Percentiles rank a stretch among this genome's conserved stretches.
Conservation (phyloP, 2,329 filamentous ascomycete genomes). For the Aspergillus spinulosporus region DNA sequence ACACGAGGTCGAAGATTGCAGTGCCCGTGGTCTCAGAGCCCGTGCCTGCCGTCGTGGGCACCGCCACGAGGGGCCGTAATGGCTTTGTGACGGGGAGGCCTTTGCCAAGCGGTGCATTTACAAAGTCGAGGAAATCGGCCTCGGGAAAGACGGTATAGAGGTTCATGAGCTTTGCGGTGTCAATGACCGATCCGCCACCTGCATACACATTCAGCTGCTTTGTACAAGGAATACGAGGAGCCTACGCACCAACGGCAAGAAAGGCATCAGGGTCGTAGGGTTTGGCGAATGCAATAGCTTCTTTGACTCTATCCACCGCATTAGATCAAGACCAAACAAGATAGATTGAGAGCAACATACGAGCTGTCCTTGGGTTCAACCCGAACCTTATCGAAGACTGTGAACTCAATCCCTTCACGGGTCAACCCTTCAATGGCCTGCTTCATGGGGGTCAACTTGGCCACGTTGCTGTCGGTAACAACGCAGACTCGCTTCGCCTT, state of each 20-base stretch:
- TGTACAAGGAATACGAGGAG: background rate
- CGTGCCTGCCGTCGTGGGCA: conserved; percentile 83
- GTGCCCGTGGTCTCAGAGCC: conserved; percentile 96
- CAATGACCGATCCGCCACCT: conserved; percentile 86
- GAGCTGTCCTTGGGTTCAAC: conserved; percentile 95
- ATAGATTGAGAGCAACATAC: conserved; percentile 45
- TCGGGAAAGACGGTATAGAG: conserved; percentile 88
- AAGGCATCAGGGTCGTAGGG: conserved; percentile 82
- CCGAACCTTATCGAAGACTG: conserved; percentile 75
- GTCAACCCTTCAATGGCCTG: conserved; percentile 80
- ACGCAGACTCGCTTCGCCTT: conserved; percentile 84
- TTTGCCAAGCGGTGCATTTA: conserved; percentile 89
- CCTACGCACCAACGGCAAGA: conserved; percentile 71
- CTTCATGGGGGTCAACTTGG: conserved; percentile 82
- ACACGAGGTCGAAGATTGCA: conserved; percentile 93
- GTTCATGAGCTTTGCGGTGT: conserved; percentile 99
- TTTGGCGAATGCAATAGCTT: conserved; percentile 84
- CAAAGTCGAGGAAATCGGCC: conserved; percentile 94
- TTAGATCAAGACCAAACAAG: background rate
- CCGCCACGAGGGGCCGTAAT: conserved; percentile 74
- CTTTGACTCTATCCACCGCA: conserved; percentile 63
- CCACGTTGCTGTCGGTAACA: conserved; percentile 82
- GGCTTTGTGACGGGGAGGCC: conserved; percentile 72
- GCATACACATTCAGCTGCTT: conserved; percentile 12
- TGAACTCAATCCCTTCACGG: conserved; percentile 74